A percentile compares a stretch with the other conserved stretches of the same genome.
Evolutionary conservation across 2,329 filamentous ascomycete genomes (phyloP).

Genomic region (Bipolaris victoriae): DNA sequence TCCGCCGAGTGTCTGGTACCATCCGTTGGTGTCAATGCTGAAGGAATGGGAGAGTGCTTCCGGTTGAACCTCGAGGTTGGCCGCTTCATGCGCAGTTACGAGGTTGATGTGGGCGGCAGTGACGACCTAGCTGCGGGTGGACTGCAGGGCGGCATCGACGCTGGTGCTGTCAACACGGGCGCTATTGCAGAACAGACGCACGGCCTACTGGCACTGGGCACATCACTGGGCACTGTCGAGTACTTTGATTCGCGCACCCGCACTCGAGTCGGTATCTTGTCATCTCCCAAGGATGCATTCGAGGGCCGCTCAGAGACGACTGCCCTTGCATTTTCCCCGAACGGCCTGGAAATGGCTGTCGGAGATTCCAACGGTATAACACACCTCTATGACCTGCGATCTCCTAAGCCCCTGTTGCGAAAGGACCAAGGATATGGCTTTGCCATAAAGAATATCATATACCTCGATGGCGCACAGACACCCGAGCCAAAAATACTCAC

Average conservation of each 20-base stretch:
- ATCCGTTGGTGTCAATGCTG: conserved; percentile 81
- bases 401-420: conserved; percentile 80
- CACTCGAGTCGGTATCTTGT: conserved; percentile 77
- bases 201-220: conserved; percentile 90
- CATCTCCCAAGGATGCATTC: conserved; percentile 54
- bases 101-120: conserved; percentile 87
- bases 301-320: conserved; percentile 70
- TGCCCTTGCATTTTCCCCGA: conserved; percentile 82
- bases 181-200: conserved; percentile 88
- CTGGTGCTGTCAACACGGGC: conserved; percentile 85
- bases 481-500: conserved; percentile 79
- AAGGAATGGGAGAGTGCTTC: conserved; percentile 91
- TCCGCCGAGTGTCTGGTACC: conserved; percentile 87
- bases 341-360: conserved; percentile 82
- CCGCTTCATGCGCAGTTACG: conserved; percentile 92
- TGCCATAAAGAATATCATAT: conserved; percentile 82
- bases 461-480: conserved; percentile 71
- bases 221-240: conserved; percentile 91
- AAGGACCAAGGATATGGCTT: conserved; percentile 98
- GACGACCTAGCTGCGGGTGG: conserved; percentile 68
- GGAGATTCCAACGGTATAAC: conserved; percentile 89
- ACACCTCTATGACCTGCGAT: conserved; percentile 89
- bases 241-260: conserved; percentile 93
- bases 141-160: conserved; percentile 85
- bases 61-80: conserved; percentile 89